Evolutionary conservation across 2,329 filamentous ascomycete genomes (phyloP).

Genomic region (Scedosporium dehoogii): DNA sequence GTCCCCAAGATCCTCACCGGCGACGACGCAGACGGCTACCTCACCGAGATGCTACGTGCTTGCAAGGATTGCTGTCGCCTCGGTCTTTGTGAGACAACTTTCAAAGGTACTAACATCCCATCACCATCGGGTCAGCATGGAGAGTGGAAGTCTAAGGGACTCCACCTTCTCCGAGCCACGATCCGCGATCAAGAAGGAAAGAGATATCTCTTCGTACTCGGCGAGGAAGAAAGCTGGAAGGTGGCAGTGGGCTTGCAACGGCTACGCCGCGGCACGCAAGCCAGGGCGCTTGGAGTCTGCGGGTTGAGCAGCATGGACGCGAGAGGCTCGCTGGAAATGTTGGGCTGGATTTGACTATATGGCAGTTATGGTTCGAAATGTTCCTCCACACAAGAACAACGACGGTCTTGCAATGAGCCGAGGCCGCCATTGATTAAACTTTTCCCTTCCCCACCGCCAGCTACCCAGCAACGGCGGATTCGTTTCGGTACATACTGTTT

Average conservation of each 20-base stretch:
- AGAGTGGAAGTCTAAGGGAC: constrained; percentile 42
- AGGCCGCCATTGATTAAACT: background rate
- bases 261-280: constrained; percentile 50
- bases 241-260: constrained; percentile 51
- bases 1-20: constrained; percentile 43
- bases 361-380: background rate
- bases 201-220: constrained; percentile 54
- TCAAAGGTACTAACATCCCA: constrained; percentile 31
- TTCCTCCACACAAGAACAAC: background rate
- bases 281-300: constrained; percentile 47
- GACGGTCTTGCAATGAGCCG: background rate
- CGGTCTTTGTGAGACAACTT: constrained; percentile 35
- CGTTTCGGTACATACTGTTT: background rate
- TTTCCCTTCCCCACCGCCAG: background rate
- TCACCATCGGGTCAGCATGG: constrained; percentile 35
- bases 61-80: constrained; percentile 57
- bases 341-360: constrained; percentile 37
- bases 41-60: constrained; percentile 50
- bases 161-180: constrained; percentile 54
- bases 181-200: constrained; percentile 58
- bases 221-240: constrained; percentile 60
- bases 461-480: background rate
- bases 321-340: constrained; percentile 43
- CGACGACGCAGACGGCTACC: constrained; percentile 57
- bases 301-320: constrained; percentile 45